Evolutionary conservation across 2,329 filamentous ascomycete genomes (phyloP), one percentile per base, ranked within the genome.

Genomic region (Dothiorella sarmentorum): DNA sequence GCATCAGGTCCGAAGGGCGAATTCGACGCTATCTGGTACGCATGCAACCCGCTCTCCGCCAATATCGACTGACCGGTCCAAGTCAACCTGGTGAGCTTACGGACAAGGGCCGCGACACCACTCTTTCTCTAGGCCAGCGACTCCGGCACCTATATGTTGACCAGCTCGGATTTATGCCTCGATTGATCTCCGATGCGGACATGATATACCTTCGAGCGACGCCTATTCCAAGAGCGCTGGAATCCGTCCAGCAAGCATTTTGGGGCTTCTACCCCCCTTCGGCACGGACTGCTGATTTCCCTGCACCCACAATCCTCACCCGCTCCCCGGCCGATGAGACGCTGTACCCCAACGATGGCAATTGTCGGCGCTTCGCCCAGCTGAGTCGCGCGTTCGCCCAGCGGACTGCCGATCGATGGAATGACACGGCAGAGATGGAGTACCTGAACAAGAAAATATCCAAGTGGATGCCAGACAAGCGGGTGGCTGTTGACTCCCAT

Each of bases 381-480:
- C 69, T 81, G 3, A 73, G 74, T 27, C 71, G 74, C 15, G 77
- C 76, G 4, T 81, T 80, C 58, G 78, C 77, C 4, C 72, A 78
- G 38, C 70, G 78, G 3, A 69, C 78, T 9, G 78, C 78, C 4
- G 69, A 77, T 20, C 66, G 73, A 13, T 80, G 76, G 76, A 81
- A 81, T 57, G 73, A 78, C 33, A 84, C 88, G 0, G 81, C 87
- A 13, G 90, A 97, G 60, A 93, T 97, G 86, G 82, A 82, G 29
- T 92, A 96, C 70, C 77, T 97, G 22, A 91, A 88, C 66, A 86
- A 83, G 61, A 75, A 89, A 60, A 85, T 92, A 56, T 85, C 88
- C 33, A 91, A 89, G 71, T 96, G 88, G 85, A 96, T 97, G 89
- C 90, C 91, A 0, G 80, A 85, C 7, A 80, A 82, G 10, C 80